Percentiles rank a stretch among this genome's conserved stretches.
phyloP scores from a whole-genome alignment of 768 basidiomycete species.

The Boletus rex-veris region DNA sequence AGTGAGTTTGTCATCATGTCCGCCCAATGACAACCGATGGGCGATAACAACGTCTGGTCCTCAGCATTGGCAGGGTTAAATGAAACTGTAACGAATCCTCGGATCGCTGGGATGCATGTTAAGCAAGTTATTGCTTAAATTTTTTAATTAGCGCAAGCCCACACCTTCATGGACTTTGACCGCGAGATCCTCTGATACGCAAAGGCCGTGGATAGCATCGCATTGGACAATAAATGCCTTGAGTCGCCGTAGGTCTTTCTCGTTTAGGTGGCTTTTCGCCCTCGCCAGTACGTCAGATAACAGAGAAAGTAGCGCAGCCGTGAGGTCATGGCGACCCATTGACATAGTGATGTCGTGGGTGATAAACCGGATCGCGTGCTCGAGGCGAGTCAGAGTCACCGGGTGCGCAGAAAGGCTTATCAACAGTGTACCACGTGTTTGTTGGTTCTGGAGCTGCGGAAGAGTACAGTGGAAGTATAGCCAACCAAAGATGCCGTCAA shows the following conservation, averaged over 20 bases:
- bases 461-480: conserved; percentile 39
- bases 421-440: conserved; percentile 34
- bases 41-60: conserved; percentile 41
- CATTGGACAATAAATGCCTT: conserved; percentile 42
- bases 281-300: conserved; percentile 36
- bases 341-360: conserved; percentile 33
- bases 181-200: conserved; percentile 28
- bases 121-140: neutral
- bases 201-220: conserved; percentile 33
- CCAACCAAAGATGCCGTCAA: conserved; percentile 38
- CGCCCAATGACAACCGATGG: conserved; percentile 45
- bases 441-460: conserved; percentile 16
- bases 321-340: conserved; percentile 18
- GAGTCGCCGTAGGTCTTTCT: conserved; percentile 32
- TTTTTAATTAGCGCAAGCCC: neutral
- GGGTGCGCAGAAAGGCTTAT: conserved; percentile 28
- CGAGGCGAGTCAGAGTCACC: conserved; percentile 30
- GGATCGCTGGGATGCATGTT: conserved; percentile 36
- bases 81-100: conserved; percentile 35
- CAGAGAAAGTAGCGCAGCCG: conserved; percentile 35
- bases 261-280: conserved; percentile 26
- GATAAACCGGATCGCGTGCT: conserved; percentile 38
- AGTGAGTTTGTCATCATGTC: conserved; percentile 13
- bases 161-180: conserved; percentile 36
- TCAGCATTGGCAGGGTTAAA: conserved; percentile 35